Percentiles rank a stretch among this genome's conserved stretches.
These are phyloP conservation scores for Quercus rubra DNA, from an alignment of 306 rosid genomes.

Conservation along the genomic window DNA sequence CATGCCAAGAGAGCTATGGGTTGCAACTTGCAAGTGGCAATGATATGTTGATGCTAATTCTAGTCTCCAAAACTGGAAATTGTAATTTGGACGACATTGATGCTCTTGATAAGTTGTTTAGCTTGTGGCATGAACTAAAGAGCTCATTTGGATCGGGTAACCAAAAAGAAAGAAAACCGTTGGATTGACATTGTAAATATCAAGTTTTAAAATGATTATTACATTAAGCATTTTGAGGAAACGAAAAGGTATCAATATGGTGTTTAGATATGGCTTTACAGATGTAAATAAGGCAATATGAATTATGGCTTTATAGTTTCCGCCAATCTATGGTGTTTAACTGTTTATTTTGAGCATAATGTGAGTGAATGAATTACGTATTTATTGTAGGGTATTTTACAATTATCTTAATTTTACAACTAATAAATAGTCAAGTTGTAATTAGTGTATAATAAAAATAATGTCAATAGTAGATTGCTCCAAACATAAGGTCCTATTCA, in stretches of 20 bases:
- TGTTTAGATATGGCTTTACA: too few species aligned
- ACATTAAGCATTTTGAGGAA: background rate
- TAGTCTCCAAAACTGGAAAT: slow-evolving; percentile 38
- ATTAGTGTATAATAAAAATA: too few species aligned
- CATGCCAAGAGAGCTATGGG: slow-evolving; percentile 93
- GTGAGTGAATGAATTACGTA: too few species aligned
- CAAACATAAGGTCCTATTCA: too few species aligned
- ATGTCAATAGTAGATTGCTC: too few species aligned
- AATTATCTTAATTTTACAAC: too few species aligned
- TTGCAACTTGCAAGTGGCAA: slow-evolving; percentile 95
- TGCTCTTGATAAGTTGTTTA: slow-evolving; percentile 57
- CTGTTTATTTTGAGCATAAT: too few species aligned
- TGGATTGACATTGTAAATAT: background rate
- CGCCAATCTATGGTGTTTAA: background rate
- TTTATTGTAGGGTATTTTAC: too few species aligned
- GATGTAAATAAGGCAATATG: too few species aligned
- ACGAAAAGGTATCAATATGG: background rate
- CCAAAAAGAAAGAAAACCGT: background rate
- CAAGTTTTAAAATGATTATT: background rate
- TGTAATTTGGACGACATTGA: slow-evolving; percentile 41
- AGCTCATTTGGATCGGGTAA: slow-evolving; percentile 44
- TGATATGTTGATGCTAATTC: slow-evolving; percentile 55
- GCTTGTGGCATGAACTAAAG: slow-evolving; percentile 71
- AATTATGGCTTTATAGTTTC: too few species aligned
- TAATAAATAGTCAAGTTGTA: too few species aligned